Conservation (phyloP, 441 rosid species). For the Omphalea diandra region DNA sequence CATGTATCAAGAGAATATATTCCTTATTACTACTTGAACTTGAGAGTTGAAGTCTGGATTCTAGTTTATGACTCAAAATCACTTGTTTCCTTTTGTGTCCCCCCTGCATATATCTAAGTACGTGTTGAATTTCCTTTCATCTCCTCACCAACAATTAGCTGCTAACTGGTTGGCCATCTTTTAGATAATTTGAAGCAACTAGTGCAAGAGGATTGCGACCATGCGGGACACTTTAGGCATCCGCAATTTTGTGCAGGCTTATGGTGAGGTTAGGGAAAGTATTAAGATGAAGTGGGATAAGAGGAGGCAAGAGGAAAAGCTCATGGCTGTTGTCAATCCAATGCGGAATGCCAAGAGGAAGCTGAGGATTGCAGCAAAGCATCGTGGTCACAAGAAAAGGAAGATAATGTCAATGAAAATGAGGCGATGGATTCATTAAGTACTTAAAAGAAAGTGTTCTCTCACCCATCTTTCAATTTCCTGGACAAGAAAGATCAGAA, state of each 20-base stretch:
- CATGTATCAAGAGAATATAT: not conserved
- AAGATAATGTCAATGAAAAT: conserved; percentile 65
- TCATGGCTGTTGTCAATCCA: conserved; percentile 86
- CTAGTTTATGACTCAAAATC: not conserved
- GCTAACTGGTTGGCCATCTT: conserved; percentile 5
- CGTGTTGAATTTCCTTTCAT: not conserved
- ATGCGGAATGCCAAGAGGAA: conserved; percentile 86
- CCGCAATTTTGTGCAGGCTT: conserved; percentile 53
- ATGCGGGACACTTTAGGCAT: conserved; percentile 49
- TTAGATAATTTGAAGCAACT: conserved; percentile 69
- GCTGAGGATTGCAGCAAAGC: conserved; percentile 70
- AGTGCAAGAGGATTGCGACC: conserved; percentile 65
- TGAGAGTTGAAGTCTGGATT: not conserved
- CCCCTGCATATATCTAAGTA: not conserved
- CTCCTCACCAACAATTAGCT: not conserved
- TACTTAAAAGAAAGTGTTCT: not conserved
- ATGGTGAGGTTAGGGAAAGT: conserved; percentile 59
- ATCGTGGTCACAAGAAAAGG: conserved; percentile 72
- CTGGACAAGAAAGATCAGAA: no score
- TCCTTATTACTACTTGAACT: not conserved
- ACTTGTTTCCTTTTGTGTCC: not conserved
- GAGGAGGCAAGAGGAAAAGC: conserved; percentile 77
- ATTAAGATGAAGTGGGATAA: conserved; percentile 67
- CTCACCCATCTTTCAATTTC: no score
- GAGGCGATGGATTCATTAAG: conserved; percentile 32